Percentiles rank a stretch among this genome's conserved stretches.
These are phyloP conservation scores for Tetrahymena thermophila DNA, from an alignment of 73 alveolate species.

Conservation along the genomic window DNA sequence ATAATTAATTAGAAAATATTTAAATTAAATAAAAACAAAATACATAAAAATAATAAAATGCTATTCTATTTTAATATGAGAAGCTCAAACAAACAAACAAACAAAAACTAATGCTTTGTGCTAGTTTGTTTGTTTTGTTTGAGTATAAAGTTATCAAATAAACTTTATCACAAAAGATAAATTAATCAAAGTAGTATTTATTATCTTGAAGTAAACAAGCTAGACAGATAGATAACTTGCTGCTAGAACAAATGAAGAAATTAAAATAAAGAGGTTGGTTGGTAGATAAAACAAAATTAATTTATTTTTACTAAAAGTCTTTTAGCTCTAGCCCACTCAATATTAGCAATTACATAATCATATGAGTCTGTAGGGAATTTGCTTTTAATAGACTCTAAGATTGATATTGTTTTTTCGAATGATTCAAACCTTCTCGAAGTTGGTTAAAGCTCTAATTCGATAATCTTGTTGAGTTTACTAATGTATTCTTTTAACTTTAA, in stretches of 20 bases:
- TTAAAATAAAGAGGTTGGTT: no score
- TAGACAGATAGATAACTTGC: no score
- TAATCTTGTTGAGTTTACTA: background rate
- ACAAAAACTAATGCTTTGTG: no score
- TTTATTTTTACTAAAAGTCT: background rate
- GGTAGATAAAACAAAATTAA: no score
- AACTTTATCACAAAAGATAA: no score
- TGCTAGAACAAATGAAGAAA: background rate
- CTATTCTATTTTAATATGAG: no score
- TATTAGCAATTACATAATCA: slow-evolving; percentile 29
- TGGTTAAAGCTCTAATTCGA: slow-evolving; percentile 29
- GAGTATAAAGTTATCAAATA: no score
- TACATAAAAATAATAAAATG: no score
- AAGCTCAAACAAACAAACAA: no score
- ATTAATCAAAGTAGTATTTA: no score
- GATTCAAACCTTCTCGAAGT: slow-evolving; percentile 34
- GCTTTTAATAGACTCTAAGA: background rate
- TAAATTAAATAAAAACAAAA: background rate
- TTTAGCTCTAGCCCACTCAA: slow-evolving; percentile 39
- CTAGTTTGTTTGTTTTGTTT: no score
- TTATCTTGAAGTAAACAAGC: no score
- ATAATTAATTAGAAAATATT: background rate
- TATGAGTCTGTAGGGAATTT: slow-evolving; percentile 28
- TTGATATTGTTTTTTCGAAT: slow-evolving; percentile 24
- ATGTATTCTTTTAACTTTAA: background rate